Conservation (phyloP, 2,329 filamentous ascomycete genomes). For the Exophiala calicioides region DNA sequence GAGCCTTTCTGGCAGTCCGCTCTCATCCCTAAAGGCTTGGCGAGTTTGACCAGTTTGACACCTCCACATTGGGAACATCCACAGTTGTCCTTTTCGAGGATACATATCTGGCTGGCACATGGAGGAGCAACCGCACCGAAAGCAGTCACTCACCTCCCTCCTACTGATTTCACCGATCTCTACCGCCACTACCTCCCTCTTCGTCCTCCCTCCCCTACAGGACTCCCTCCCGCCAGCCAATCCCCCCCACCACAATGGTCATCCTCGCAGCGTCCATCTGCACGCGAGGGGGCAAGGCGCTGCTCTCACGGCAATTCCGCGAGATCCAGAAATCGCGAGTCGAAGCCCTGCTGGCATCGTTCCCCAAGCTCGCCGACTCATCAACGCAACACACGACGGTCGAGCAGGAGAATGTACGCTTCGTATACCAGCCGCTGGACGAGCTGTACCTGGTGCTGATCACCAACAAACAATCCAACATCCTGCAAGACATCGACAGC, state of each 20-base stretch:
- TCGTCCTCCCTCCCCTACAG: neutral
- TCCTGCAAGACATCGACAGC: slow-evolving; percentile 97
- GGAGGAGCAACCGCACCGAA: no score
- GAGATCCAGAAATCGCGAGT: slow-evolving; percentile 97
- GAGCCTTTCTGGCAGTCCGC: no score
- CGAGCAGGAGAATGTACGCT: slow-evolving; percentile 98
- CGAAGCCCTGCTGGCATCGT: slow-evolving; percentile 92
- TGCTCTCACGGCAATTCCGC: slow-evolving; percentile 95
- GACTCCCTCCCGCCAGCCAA: neutral
- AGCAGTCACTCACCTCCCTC: no score
- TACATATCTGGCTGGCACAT: no score
- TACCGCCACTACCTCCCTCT: slow-evolving; percentile 1
- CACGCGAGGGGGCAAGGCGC: slow-evolving; percentile 95
- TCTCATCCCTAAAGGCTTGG: no score
- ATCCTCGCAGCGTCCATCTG: slow-evolving; percentile 98
- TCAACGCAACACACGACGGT: slow-evolving; percentile 97
- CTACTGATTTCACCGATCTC: no score
- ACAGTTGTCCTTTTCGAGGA: no score
- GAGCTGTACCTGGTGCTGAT: slow-evolving; percentile 99
- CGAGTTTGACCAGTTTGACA: no score
- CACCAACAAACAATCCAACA: slow-evolving; percentile 99
- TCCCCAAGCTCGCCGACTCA: slow-evolving; percentile 94
- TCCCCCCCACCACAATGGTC: slow-evolving; percentile 57
- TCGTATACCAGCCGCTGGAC: slow-evolving; percentile 97
- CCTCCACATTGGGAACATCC: no score